These are phyloP conservation scores for Naegleria gruberi DNA, from an alignment of 208 protist genomes.

Conservation along the genomic window DNA sequence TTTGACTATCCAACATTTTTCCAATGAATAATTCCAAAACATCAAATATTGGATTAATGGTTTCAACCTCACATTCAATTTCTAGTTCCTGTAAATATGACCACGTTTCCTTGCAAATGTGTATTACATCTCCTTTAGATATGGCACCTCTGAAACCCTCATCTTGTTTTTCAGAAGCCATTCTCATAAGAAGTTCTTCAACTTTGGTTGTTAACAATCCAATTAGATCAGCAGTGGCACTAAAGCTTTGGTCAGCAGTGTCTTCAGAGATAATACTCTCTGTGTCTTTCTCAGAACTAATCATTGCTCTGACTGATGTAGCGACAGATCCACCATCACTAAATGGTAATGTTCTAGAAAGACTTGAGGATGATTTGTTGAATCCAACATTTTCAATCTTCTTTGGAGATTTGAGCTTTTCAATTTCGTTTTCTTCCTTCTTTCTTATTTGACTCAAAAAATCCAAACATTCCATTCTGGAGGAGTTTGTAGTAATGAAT, in stretches of 20 bases:
- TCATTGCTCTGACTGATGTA: background rate
- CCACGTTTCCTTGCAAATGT: background rate
- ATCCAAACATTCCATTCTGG: background rate
- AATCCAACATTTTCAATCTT: background rate
- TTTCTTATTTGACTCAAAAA: background rate
- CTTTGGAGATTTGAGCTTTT: background rate
- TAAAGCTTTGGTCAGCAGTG: background rate
- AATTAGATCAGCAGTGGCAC: background rate
- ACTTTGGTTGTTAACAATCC: background rate
- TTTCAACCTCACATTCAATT: background rate
- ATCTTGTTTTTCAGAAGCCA: background rate
- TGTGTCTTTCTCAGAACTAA: background rate
- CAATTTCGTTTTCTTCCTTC: background rate
- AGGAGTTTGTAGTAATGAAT: background rate
- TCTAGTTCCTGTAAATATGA: background rate
- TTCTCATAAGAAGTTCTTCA: background rate
- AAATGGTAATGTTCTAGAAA: background rate
- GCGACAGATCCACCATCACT: background rate
- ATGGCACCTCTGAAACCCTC: background rate
- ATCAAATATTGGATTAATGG: background rate
- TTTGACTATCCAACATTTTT: background rate
- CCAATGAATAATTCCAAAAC: background rate
- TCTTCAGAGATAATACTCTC: background rate
- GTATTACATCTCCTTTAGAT: background rate
- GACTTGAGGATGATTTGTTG: background rate